Percentiles rank a stretch among this genome's conserved stretches.
Conservation (phyloP, 768 basidiomycete genomes). For the Lentinula detonsa region DNA sequence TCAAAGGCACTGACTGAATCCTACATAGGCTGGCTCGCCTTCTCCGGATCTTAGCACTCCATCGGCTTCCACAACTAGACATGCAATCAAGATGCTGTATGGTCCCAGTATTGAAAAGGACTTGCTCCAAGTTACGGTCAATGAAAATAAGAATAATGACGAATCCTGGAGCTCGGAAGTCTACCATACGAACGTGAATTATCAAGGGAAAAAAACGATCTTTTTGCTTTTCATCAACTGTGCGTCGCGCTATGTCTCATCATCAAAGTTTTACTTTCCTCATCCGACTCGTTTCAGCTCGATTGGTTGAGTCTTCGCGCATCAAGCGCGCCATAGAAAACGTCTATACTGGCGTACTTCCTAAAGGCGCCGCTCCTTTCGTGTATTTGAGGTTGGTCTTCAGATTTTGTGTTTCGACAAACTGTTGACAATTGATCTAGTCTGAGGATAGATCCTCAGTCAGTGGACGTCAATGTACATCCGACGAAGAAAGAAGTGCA, state of each 20-base stretch:
- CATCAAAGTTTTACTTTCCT: not conserved
- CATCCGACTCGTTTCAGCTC: slow-evolving; percentile 46
- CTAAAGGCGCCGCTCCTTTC: slow-evolving; percentile 88
- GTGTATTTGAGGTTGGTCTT: slow-evolving; percentile 77
- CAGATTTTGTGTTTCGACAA: not conserved
- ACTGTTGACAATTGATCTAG: slow-evolving; percentile 28
- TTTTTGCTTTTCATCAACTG: slow-evolving; percentile 95
- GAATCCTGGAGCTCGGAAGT: slow-evolving; percentile 68
- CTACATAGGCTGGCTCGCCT: slow-evolving; percentile 56
- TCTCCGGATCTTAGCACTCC: slow-evolving; percentile 82
- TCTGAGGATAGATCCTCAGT: slow-evolving; percentile 75
- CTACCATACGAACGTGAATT: slow-evolving; percentile 82
- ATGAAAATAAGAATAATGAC: slow-evolving; percentile 19
- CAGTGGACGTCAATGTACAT: slow-evolving; percentile 96
- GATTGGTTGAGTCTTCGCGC: slow-evolving; percentile 82
- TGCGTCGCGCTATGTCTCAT: slow-evolving; percentile 45
- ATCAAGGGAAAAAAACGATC: slow-evolving; percentile 79
- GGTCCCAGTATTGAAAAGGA: slow-evolving; percentile 78
- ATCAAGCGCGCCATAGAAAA: slow-evolving; percentile 86
- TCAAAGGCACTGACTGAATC: too few species aligned
- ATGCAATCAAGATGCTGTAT: slow-evolving; percentile 78
- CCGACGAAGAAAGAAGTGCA: slow-evolving; percentile 97
- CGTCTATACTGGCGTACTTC: slow-evolving; percentile 77
- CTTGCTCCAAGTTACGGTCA: slow-evolving; percentile 42
- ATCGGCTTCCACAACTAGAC: slow-evolving; percentile 51